Evolutionary conservation across 2,329 filamentous ascomycete genomes (phyloP), one percentile per base, ranked within the genome.

Genomic region (Beauveria pseudobassiana): DNA sequence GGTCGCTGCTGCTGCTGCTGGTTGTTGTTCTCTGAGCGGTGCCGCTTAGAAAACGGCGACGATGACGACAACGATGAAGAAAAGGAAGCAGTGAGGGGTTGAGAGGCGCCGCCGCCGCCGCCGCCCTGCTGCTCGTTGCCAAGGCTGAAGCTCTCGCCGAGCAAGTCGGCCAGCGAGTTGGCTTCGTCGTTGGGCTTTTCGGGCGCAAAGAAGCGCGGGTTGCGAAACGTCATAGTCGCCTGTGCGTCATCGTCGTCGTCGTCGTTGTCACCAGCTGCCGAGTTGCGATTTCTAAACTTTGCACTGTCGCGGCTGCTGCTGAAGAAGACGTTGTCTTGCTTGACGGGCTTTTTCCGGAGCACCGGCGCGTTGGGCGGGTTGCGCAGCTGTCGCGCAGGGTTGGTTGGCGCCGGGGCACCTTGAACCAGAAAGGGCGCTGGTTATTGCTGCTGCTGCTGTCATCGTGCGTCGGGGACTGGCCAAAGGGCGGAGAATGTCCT

Each of bases 341-440:
- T 76, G 38, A 64, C 78, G 46, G 69, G 78, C 66, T 71, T 82
- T 67, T 69, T 78, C 58, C 77, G 76, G 28, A 87, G 74, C 1
- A 81, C 73, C 0, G 84, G 80, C 42, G 79, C 76, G 63, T 82
- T 83, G 5, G 82, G 81, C 1, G 87, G 86, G 63, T 88, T 89
- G 38, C 83, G 79, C 7, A 85, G 72, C 49, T 80, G 79, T 46
- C 86, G 82, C 2, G 87, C 86, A 24, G 87, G 86, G n/a, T 81
- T 82, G 16, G 80, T 83, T 16, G 89, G 89, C 1, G 87, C 87
- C 0, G 86, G 80, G 89, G 89, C 3, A 91, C 80, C 62, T 82
- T 85, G 73, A 85, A 88, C 79, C 85, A 87, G 69, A 92, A 91
- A 1, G 87, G 83, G 12, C 34, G 34, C 34, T 38, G 34, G 1